phyloP scores from a whole-genome alignment of 1,284 basidiomycete species.

The Irpex rosettiformis region DNA sequence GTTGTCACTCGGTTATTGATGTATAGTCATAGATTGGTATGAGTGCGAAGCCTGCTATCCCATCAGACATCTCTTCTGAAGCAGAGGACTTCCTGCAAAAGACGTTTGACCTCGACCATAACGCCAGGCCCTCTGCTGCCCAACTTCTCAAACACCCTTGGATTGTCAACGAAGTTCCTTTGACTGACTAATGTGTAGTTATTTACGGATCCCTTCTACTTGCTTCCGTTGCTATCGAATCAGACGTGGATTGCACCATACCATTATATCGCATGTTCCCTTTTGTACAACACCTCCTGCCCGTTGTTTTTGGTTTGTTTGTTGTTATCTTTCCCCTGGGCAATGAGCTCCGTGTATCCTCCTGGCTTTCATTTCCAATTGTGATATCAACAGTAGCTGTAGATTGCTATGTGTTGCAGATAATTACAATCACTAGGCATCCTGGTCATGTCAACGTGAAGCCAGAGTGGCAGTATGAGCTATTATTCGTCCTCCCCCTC shows the following conservation, averaged over 20 bases:
- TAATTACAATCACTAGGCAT: background rate
- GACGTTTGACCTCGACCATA: slow-evolving; percentile 85
- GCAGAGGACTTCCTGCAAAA: slow-evolving; percentile 81
- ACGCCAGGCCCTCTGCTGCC: slow-evolving; percentile 77
- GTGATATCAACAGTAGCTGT: too few relatives aligned
- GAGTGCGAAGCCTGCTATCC: slow-evolving; percentile 78
- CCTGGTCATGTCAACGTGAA: background rate
- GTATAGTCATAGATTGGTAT: slow-evolving; percentile 71
- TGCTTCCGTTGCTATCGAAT: background rate
- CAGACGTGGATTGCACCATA: background rate
- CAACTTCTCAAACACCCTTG: slow-evolving; percentile 78
- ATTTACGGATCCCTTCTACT: slow-evolving; percentile 3
- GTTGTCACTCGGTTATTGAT: background rate
- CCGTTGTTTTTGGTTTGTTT: background rate
- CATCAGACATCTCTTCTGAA: slow-evolving; percentile 84
- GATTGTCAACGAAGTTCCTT: slow-evolving; percentile 36
- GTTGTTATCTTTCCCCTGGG: background rate
- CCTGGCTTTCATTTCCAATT: too few relatives aligned
- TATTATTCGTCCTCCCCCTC: slow-evolving; percentile 24
- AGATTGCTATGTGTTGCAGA: background rate
- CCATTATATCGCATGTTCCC: background rate
- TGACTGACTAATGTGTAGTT: slow-evolving; percentile 14
- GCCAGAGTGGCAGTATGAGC: slow-evolving; percentile 5
- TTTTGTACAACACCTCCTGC: background rate
- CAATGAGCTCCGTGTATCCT: background rate